These are phyloP conservation scores for Leptographium galeiforme DNA, from an alignment of 2,329 filamentous ascomycete genomes.

Conservation along the genomic window DNA sequence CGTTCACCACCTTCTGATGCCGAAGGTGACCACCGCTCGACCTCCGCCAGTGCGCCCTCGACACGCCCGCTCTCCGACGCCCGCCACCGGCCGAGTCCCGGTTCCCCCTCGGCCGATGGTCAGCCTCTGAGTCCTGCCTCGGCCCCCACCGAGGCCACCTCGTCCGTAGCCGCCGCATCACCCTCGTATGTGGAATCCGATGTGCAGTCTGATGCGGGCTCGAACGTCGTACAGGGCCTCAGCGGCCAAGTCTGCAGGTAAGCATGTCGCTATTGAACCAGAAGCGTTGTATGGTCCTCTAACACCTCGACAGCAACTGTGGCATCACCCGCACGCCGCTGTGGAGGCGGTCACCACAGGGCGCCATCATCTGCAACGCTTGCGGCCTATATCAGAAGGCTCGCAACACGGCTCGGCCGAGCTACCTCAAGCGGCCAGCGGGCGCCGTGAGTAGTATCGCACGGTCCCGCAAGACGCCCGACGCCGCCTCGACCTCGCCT, in stretches of 20 bases:
- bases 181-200: slow-evolving; percentile 6
- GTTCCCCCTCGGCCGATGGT: slow-evolving; percentile 1
- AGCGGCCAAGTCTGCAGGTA: slow-evolving; percentile 62
- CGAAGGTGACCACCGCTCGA: slow-evolving; percentile 7
- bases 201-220: slow-evolving; percentile 7
- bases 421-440: slow-evolving; percentile 71
- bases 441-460: slow-evolving; percentile 26
- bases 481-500: slow-evolving; percentile 22
- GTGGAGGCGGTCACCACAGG: slow-evolving; percentile 86
- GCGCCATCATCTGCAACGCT: slow-evolving; percentile 93
- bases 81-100: slow-evolving; percentile 3
- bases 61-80: neutral
- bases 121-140: slow-evolving; percentile 11
- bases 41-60: neutral
- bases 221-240: slow-evolving; percentile 20
- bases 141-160: slow-evolving; percentile 3
- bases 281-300: neutral
- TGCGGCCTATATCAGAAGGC: slow-evolving; percentile 93
- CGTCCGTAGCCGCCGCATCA: neutral
- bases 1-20: slow-evolving; percentile 15
- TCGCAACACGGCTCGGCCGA: slow-evolving; percentile 79
- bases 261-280: slow-evolving; percentile 12
- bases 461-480: slow-evolving; percentile 26
- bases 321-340: slow-evolving; percentile 85
- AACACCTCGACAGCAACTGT: slow-evolving; percentile 57